phyloP scores from a whole-genome alignment of 768 basidiomycete species.

The Mycena polygramma region DNA sequence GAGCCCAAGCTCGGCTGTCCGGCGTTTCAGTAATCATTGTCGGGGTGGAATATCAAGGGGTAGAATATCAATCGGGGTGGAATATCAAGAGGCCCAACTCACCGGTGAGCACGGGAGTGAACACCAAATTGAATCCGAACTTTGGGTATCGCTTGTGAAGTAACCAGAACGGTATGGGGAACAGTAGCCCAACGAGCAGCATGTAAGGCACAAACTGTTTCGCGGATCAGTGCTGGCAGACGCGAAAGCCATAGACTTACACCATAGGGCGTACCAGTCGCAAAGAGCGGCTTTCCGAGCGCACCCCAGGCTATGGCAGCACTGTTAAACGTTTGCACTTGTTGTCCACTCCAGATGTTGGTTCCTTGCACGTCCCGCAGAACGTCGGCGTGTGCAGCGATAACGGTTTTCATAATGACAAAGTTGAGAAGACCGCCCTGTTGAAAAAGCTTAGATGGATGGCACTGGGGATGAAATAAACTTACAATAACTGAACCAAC shows the following conservation, averaged over 20 bases:
- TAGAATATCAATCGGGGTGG: neutral
- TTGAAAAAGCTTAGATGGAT: neutral
- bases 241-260: slow-evolving; percentile 43
- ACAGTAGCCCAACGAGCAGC: slow-evolving; percentile 60
- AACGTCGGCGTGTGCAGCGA: slow-evolving; percentile 52
- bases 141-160: slow-evolving; percentile 62
- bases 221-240: slow-evolving; percentile 18
- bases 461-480: neutral
- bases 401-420: slow-evolving; percentile 63
- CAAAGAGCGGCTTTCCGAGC: slow-evolving; percentile 61
- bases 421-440: slow-evolving; percentile 63
- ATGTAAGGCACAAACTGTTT: slow-evolving; percentile 53
- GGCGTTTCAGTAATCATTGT: neutral
- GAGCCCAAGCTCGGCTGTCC: slow-evolving; percentile 32
- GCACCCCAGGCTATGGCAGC: slow-evolving; percentile 70
- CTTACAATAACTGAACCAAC: slow-evolving; percentile 65
- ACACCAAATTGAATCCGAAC: slow-evolving; percentile 59
- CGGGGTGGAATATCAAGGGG: neutral
- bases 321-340: slow-evolving; percentile 64
- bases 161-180: slow-evolving; percentile 67
- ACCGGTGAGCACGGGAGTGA: slow-evolving; percentile 47
- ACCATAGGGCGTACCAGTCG: slow-evolving; percentile 58
- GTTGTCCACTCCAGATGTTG: slow-evolving; percentile 70
- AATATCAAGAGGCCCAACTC: neutral
- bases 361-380: slow-evolving; percentile 61